Percentiles rank a stretch among this genome's conserved stretches.
Conservation (phyloP, 345 rosid genomes). For the Bretschneidera sinensis region DNA sequence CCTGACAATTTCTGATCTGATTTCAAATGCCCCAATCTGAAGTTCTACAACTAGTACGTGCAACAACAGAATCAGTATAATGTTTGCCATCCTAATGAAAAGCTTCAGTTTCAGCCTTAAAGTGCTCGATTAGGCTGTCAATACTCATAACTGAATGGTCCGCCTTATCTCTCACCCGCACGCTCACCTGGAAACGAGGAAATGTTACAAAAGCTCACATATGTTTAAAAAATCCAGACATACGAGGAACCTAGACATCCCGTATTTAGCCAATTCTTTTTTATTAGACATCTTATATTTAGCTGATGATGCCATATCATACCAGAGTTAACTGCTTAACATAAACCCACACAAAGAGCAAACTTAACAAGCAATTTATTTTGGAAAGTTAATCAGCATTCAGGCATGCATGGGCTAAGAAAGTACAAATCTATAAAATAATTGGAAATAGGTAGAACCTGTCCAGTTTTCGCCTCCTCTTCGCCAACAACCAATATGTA, state of each 20-base stretch:
- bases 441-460: constrained; percentile 39
- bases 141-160: constrained; percentile 61
- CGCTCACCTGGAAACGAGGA: constrained; percentile 63
- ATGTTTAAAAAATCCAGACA: not conserved
- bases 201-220: no score
- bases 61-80: not conserved
- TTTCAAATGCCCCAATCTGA: not conserved
- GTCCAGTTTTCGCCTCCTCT: constrained; percentile 63
- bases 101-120: constrained; percentile 47
- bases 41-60: no score
- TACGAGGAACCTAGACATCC: constrained; percentile 6
- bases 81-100: constrained; percentile 38
- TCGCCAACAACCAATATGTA: constrained; percentile 96
- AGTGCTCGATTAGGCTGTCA: constrained; percentile 50
- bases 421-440: not conserved
- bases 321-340: not conserved
- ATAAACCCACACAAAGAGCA: not conserved
- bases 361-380: not conserved
- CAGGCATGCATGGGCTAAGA: no score
- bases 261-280: no score
- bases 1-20: not conserved
- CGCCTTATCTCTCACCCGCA: constrained; percentile 62
- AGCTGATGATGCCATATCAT: not conserved
- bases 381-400: no score
- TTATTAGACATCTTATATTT: no score